Evolutionary conservation across 441 rosid genomes (phyloP).

Genomic region (Aquilaria agallochum): DNA sequence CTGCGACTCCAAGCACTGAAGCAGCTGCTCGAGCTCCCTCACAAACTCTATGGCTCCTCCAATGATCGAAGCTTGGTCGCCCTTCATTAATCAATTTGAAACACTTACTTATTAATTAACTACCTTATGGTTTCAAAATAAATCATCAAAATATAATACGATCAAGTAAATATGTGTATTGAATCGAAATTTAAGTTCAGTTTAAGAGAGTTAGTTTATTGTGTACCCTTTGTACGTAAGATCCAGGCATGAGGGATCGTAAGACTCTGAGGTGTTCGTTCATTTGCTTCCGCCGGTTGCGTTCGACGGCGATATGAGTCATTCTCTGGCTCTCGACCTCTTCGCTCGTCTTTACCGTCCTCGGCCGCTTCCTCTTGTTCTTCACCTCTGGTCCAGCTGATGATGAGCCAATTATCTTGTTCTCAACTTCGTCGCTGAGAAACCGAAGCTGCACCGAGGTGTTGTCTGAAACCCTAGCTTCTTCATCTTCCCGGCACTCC

Average conservation of each 20-base stretch:
- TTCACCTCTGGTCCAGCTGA: conserved; percentile 28
- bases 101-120: not conserved
- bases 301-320: conserved; percentile 92
- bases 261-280: conserved; percentile 86
- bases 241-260: conserved; percentile 91
- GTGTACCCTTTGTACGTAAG: conserved; percentile 83
- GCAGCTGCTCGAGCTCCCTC: conserved; percentile 79
- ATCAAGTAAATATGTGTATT: no score
- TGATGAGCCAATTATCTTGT: conserved; percentile 5
- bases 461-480: conserved; percentile 44
- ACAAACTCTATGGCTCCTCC: conserved; percentile 82
- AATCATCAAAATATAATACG: no score
- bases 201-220: not conserved
- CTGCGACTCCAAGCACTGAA: conserved; percentile 77
- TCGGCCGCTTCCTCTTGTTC: conserved; percentile 76
- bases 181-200: no score
- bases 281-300: conserved; percentile 91
- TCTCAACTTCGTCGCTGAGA: conserved; percentile 29
- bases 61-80: conserved; percentile 77
- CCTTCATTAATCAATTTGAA: conserved; percentile 25
- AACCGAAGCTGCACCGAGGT: conserved; percentile 51
- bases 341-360: conserved; percentile 73
- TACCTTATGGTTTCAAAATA: not conserved
- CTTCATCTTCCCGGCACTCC: conserved; percentile 34
- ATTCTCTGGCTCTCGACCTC: conserved; percentile 92